Percentiles rank a stretch among this genome's conserved stretches.
Conservation (phyloP, 2,329 filamentous ascomycete genomes). For the Penicillium freii region DNA sequence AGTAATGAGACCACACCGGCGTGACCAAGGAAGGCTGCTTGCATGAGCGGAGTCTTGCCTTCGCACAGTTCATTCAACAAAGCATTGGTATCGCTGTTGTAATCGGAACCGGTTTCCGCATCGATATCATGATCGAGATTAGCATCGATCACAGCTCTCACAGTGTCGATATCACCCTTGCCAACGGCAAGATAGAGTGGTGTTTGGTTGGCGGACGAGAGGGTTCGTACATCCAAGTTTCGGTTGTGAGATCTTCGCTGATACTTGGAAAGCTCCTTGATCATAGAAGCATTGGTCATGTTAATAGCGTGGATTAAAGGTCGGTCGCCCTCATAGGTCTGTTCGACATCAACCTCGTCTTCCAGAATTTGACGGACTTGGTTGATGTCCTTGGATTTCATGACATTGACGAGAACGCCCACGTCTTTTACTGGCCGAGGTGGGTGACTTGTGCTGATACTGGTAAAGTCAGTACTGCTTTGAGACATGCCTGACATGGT, state of each 20-base stretch:
- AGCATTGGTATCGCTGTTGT: neutral
- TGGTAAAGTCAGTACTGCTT: neutral
- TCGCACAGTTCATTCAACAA: neutral
- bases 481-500: neutral
- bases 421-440: neutral
- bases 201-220: neutral
- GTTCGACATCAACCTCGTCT: neutral
- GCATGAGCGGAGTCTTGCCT: constrained; percentile 1
- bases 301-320: neutral
- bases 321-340: neutral
- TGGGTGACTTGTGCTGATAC: neutral
- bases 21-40: neutral
- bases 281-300: neutral
- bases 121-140: neutral
- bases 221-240: neutral
- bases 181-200: constrained; percentile 1
- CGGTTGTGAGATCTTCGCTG: neutral
- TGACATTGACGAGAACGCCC: neutral
- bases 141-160: neutral
- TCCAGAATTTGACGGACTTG: neutral
- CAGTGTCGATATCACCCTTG: neutral
- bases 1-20: neutral
- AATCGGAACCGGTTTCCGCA: neutral
- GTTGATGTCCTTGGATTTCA: neutral
- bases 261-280: neutral